Percentiles rank a stretch among this genome's conserved stretches.
These are phyloP conservation scores for Neofusicoccum laricinum DNA, from an alignment of 2,329 filamentous ascomycete species.

Conservation along the genomic window DNA sequence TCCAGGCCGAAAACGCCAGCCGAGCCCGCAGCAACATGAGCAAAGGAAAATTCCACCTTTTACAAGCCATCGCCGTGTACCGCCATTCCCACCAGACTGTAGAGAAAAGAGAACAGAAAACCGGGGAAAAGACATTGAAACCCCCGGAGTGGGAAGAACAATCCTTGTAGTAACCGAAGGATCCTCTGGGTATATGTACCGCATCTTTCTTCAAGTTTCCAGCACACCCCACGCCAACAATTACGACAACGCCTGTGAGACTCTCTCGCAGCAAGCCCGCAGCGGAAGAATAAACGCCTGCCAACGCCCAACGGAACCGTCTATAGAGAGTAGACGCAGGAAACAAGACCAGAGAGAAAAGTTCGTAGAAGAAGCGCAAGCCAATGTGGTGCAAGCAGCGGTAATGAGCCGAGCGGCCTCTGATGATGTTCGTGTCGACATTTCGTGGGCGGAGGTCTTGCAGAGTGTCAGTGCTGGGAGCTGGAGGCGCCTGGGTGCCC, in stretches of 20 bases:
- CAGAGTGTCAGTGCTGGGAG: not conserved
- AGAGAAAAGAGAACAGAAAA: not conserved
- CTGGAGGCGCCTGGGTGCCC: slow-evolving; percentile 6
- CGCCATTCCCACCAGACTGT: not conserved
- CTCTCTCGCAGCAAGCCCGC: not conserved
- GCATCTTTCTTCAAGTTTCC: not conserved
- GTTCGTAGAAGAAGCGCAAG: not conserved
- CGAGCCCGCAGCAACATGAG: not conserved
- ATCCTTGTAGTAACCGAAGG: not conserved
- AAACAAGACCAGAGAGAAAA: not conserved
- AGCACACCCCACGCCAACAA: not conserved
- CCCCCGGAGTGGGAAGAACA: not conserved
- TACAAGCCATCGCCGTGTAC: not conserved
- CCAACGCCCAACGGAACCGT: slow-evolving; percentile 9
- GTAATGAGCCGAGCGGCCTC: not conserved
- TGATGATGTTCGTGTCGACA: not conserved
- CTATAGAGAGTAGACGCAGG: not conserved
- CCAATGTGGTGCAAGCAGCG: not conserved
- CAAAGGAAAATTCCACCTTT: not conserved
- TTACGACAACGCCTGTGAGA: slow-evolving; percentile 1
- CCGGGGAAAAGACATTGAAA: not conserved
- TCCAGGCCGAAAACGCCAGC: not conserved
- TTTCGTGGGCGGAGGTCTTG: not conserved
- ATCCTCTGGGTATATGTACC: slow-evolving; percentile 2
- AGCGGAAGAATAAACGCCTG: slow-evolving; percentile 10